These are phyloP conservation scores for Verticillium dahliae DNA, from an alignment of 2,329 filamentous ascomycete species.

Conservation along the genomic window DNA sequence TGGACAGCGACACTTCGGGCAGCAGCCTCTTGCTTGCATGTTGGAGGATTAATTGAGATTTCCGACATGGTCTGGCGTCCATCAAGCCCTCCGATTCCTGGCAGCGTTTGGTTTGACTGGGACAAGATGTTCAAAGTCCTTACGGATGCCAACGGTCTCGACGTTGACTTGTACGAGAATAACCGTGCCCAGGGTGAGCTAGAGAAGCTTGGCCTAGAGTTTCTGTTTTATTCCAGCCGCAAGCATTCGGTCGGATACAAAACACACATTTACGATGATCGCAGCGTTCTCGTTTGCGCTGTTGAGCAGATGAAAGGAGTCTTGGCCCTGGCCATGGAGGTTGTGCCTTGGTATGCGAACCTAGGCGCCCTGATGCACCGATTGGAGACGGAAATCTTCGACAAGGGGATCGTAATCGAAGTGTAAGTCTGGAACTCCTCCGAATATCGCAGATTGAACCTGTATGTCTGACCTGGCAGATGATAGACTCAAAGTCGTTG, in stretches of 20 bases:
- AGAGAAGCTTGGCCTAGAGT: not conserved
- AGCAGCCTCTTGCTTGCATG: not conserved
- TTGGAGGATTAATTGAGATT: not conserved
- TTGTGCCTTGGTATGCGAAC: not conserved
- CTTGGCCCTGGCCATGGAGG: not conserved
- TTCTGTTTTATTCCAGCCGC: not conserved
- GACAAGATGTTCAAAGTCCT: not conserved
- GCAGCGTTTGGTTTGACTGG: not conserved
- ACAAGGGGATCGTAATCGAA: not conserved
- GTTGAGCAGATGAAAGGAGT: not conserved
- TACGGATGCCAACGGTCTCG: not conserved
- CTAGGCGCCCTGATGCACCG: not conserved
- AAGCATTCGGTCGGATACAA: not conserved
- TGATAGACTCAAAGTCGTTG: not conserved
- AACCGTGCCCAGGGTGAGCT: not conserved
- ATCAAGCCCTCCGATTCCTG: not conserved
- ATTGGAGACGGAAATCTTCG: not conserved
- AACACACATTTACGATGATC: not conserved
- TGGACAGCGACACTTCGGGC: not conserved
- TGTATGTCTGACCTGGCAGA: not conserved
- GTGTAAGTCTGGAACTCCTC: not conserved
- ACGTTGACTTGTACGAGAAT: not conserved
- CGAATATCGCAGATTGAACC: not conserved
- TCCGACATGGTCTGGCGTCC: not conserved
- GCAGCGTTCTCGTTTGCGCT: not conserved